Evolutionary conservation across 441 rosid genomes (phyloP).

Genomic region (Mallotus japonicus): DNA sequence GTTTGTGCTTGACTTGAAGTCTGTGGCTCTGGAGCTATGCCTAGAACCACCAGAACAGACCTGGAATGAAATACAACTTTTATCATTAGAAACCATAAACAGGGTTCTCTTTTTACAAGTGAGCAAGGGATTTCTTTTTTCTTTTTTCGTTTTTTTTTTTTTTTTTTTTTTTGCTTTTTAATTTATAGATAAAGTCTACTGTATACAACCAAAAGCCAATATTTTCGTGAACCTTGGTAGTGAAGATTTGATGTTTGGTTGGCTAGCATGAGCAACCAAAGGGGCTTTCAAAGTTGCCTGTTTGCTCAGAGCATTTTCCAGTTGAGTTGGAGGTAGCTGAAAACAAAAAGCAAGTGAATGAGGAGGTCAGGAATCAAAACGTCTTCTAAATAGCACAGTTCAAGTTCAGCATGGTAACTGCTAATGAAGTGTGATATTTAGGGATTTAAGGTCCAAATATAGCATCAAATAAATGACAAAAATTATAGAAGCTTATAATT

Average conservation of each 20-base stretch:
- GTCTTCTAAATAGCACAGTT: neutral
- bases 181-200: neutral
- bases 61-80: conserved; percentile 36
- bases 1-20: conserved; percentile 50
- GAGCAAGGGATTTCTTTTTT: neutral
- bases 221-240: conserved; percentile 65
- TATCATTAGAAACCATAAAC: conserved; percentile 6
- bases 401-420: neutral
- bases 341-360: conserved; percentile 11
- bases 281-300: conserved; percentile 71
- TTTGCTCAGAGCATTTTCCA: conserved; percentile 85
- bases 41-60: conserved; percentile 75
- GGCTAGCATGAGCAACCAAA: conserved; percentile 82
- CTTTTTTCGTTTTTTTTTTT: too few relatives aligned
- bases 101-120: neutral
- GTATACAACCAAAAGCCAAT: too few relatives aligned
- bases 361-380: neutral
- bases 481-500: too few relatives aligned
- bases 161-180: too few relatives aligned
- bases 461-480: too few relatives aligned
- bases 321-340: conserved; percentile 95
- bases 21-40: conserved; percentile 69
- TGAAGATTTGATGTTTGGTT: conserved; percentile 66
- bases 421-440: neutral
- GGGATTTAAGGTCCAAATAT: too few relatives aligned